Evolutionary conservation across 1,139 yeast species (phyloP), one percentile per base, ranked within the genome.

Genomic region (Pichia kudriavzevii): DNA sequence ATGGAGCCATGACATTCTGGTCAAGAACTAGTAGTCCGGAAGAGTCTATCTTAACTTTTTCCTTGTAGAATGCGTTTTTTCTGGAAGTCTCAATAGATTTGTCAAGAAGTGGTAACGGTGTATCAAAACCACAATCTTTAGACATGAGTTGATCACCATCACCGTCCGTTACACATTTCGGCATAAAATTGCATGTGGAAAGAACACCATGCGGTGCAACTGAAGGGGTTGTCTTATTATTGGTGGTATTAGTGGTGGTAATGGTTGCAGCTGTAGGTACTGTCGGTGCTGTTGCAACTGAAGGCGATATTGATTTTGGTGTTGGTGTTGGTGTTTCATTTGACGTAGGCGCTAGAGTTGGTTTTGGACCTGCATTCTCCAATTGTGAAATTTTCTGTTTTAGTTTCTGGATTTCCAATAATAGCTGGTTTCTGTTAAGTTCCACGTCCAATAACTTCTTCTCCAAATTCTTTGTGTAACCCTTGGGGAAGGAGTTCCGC

Each of bases 391-490:
- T 28, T 26, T 39, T 43, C 24, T 41, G 35, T 34, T 40, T 46
- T 19, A 52, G 36, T 12, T 42, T 38, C 14, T 50, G 45, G 6
- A 57, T 26, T 28, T 57, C 58, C 8, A 53, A 18, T 34, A 61
- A 52, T 31, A 75, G 52, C 37, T 56, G 50, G 36, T 60, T 58
- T 40, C 72, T 65, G 45, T 72, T 79, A 30, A 73, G 71, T 50
- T 80, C 87, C 36, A 80, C 57, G 19, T 67, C 67, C 29, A 72
- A 67, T 26, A 81, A 63, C 48, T 72, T 75, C 36, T 65, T 67
- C 50, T 81, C 93, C 42, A 81, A 59, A 49, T 75, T 75, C 54
- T 79, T 84, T 1, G 93, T 81, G 49, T 81, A 79, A 0, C 87
- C 85, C 49, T 76, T 75, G 2, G 87, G 85, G 43, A 78, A 76